Evolutionary conservation across 1,139 yeast genomes (phyloP), one percentile per base, ranked within the genome.

Genomic region (Geotrichum candidum): DNA sequence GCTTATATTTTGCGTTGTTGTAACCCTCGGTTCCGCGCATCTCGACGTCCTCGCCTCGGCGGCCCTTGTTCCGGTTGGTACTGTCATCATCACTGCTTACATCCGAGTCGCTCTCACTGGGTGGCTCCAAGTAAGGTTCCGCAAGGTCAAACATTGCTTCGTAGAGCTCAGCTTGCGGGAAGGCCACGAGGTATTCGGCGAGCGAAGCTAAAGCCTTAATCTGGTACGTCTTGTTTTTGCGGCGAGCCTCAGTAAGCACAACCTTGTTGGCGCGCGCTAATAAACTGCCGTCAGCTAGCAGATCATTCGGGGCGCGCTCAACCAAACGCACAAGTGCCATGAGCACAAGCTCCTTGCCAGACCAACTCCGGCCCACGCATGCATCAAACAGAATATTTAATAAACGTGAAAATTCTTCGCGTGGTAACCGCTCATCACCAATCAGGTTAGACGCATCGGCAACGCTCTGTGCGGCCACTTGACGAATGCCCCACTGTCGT

Each of bases 311-410:
- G 13, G 83, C 79, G 65, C 83, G 83, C 15, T 78, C 71, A 0
- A 86, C 72, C 51, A 88, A 78, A 0, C 84, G 77, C 0, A 90
- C 87, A 58, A 92, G 75, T 0, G 97, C 90, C 53, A 83, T 84
- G 38, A 90, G 77, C 1, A 94, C 82, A 52, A 79, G 74, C 66
- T 90, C 97, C 70, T 94, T 94, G 9, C 98, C 98, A 23, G 81
- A 81, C 96, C 97, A 94, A 10, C 95, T 83, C 64, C 94, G 83
- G 0, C 97, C 97, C 61, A 81, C 78, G 63, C 87, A 80, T 0
- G 96, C 84, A 53, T 81, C 82, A 27, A 89, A 70, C 59, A 91
- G 77, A 5, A 86, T 77, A 0, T 77, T 75, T 61, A 89, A 81
- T 29, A 91, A 72, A 23, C 78, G 77, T 1, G 66, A 66, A 9